Percentiles rank a stretch among this genome's conserved stretches.
Conservation (phyloP, 2,329 filamentous ascomycete genomes). For the Pseudocercospora musae region DNA sequence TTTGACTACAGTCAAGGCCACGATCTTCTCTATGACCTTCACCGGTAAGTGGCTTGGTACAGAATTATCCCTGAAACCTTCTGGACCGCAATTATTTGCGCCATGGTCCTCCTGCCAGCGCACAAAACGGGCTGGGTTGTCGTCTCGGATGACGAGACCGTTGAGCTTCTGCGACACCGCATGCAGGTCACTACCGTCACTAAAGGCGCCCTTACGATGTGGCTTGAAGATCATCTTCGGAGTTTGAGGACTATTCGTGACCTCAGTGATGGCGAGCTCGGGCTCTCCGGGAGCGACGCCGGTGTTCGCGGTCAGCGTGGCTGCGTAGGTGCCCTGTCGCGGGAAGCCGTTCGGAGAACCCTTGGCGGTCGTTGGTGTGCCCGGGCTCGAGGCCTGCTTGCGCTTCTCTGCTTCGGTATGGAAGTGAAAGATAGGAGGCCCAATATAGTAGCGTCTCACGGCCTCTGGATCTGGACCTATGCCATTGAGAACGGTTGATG, state of each 20-base stretch:
- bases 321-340: slow-evolving; percentile 28
- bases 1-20: slow-evolving; percentile 25
- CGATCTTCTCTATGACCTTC: slow-evolving; percentile 33
- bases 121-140: slow-evolving; percentile 25
- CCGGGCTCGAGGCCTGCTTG: slow-evolving; percentile 7
- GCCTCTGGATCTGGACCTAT: slow-evolving; percentile 21
- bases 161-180: slow-evolving; percentile 27
- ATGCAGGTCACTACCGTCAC: slow-evolving; percentile 30
- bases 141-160: slow-evolving; percentile 18
- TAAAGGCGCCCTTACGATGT: slow-evolving; percentile 33
- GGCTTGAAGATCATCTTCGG: slow-evolving; percentile 32
- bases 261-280: slow-evolving; percentile 28
- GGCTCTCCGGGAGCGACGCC: slow-evolving; percentile 18
- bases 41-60: slow-evolving; percentile 32
- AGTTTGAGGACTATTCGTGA: slow-evolving; percentile 28
- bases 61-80: slow-evolving; percentile 26
- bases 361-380: slow-evolving; percentile 5
- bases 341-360: neutral
- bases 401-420: neutral
- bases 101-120: slow-evolving; percentile 28
- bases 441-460: slow-evolving; percentile 11
- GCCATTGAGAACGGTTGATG: slow-evolving; percentile 32
- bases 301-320: slow-evolving; percentile 24
- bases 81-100: slow-evolving; percentile 8
- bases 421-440: slow-evolving; percentile 15